Base-by-base conservation (phyloP, 163 green algal species). In the Chlorella variabilis region DNA sequence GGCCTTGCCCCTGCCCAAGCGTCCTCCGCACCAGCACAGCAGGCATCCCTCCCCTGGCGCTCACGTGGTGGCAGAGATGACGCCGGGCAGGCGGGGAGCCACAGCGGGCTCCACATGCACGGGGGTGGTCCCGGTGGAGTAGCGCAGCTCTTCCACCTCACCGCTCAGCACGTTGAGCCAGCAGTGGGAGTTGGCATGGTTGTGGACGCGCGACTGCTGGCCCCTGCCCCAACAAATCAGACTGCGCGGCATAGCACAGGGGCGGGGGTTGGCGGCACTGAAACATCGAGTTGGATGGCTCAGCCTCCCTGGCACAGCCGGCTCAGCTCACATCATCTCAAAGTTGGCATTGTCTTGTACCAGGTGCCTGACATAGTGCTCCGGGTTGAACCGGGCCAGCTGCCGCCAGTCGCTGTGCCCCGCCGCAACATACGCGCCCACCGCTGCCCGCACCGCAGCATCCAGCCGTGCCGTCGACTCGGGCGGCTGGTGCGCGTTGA, bases 311-410 rank as follows among this genome's bases (percentile, higher is more conserved):
- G 39, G 41, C 34, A 74, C 13, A 23, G 20, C 18, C 17, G 18
- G 39, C 36, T n/a, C 34, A 48, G 63, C 70, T 77, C 73, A 90
- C 86, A 91, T 85, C 56, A 91, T 78, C 71, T 91, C 87, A 66
- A 84, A 89, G 78, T 89, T 78, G 4, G 76, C 78, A 29, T 69
- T 84, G 4, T 78, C 79, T 4, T 88, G 78, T 20, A 91, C 76
- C 34, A 91, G 75, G 78, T 91, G 82, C n/a, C 87, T 83, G 31
- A 89, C 75, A 65, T 91, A 91, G 69, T 91, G 87, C 9, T 77
- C 2, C n/a, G 81, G 66, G 67, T 83, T 85, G 62, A 89, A 91
- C 13, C 17, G 7, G 15, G 75, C 75, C n/a, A 71, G 31, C 39
- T 42, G 25, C 6, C 75, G 75, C 75, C 75, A 81, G 41, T 81